Evolutionary conservation across 2,329 filamentous ascomycete genomes (phyloP).

Genomic region (Fusarium transvaalense): DNA sequence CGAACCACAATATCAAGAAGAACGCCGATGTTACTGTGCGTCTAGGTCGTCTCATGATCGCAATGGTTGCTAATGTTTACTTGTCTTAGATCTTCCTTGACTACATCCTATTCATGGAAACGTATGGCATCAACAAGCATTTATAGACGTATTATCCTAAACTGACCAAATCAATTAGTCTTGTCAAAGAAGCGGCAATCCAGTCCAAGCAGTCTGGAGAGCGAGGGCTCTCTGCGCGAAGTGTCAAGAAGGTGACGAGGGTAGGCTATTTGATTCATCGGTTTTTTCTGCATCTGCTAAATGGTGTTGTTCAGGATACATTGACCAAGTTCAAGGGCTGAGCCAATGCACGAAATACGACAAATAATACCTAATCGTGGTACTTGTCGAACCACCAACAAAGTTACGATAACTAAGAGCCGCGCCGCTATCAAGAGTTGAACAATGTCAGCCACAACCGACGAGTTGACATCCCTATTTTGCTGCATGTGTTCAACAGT

Average conservation of each 20-base stretch:
- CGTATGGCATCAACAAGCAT: slow-evolving; percentile 54
- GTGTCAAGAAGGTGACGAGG: slow-evolving; percentile 81
- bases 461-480: background rate
- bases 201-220: slow-evolving; percentile 80
- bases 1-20: slow-evolving; percentile 82
- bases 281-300: slow-evolving; percentile 21
- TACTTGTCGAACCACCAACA: background rate
- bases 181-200: slow-evolving; percentile 84
- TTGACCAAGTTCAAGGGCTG: slow-evolving; percentile 77
- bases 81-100: slow-evolving; percentile 82
- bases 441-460: background rate
- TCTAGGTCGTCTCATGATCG: slow-evolving; percentile 26
- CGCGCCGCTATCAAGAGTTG: slow-evolving; percentile 10
- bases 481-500: background rate
- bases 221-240: slow-evolving; percentile 78
- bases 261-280: slow-evolving; percentile 59
- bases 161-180: slow-evolving; percentile 58
- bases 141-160: background rate
- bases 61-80: slow-evolving; percentile 43
- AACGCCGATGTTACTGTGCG: slow-evolving; percentile 86
- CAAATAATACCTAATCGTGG: background rate
- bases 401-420: slow-evolving; percentile 3
- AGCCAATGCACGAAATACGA: slow-evolving; percentile 44
- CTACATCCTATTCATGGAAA: slow-evolving; percentile 84
- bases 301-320: slow-evolving; percentile 63